phyloP scores from a whole-genome alignment of 2,329 filamentous ascomycete genomes.

The Ophiostoma novo-ulmi region DNA sequence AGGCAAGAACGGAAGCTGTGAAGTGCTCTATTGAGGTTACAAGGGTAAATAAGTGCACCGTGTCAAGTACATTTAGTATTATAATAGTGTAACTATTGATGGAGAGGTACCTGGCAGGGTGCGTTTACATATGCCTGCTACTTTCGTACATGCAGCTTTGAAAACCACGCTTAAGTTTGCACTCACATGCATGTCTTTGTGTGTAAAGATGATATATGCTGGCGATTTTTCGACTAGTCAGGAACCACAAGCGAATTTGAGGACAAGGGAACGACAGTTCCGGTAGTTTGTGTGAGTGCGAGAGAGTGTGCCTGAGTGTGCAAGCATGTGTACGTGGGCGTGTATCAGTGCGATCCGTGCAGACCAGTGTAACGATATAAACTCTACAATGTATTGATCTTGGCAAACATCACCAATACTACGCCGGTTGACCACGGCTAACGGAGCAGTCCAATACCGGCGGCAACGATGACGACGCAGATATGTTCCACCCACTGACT shows the following conservation, averaged over 20 bases:
- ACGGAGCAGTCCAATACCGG: background rate
- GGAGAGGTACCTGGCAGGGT: too few species aligned
- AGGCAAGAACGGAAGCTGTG: background rate
- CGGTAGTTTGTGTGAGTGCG: background rate
- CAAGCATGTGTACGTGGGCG: background rate
- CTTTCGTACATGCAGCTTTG: too few species aligned
- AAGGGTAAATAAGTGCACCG: too few species aligned
- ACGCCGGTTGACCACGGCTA: background rate
- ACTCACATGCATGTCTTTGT: too few species aligned
- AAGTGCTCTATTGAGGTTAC: too few species aligned
- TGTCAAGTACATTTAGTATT: too few species aligned
- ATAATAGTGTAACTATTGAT: too few species aligned
- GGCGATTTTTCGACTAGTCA: background rate
- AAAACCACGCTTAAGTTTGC: too few species aligned
- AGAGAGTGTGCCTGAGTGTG: background rate
- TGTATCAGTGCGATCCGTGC: background rate
- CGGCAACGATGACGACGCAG: conserved; percentile 7
- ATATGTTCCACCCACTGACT: background rate
- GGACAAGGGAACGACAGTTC: background rate
- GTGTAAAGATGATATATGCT: too few species aligned
- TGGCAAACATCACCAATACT: conserved; percentile 10
- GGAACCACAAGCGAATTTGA: background rate
- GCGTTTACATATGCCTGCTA: too few species aligned
- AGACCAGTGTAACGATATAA: background rate
- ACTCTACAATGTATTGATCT: background rate